Percentiles rank a stretch among this genome's conserved stretches.
phyloP scores from a whole-genome alignment of 2,329 filamentous ascomycete species.

The Metarhizium album region DNA sequence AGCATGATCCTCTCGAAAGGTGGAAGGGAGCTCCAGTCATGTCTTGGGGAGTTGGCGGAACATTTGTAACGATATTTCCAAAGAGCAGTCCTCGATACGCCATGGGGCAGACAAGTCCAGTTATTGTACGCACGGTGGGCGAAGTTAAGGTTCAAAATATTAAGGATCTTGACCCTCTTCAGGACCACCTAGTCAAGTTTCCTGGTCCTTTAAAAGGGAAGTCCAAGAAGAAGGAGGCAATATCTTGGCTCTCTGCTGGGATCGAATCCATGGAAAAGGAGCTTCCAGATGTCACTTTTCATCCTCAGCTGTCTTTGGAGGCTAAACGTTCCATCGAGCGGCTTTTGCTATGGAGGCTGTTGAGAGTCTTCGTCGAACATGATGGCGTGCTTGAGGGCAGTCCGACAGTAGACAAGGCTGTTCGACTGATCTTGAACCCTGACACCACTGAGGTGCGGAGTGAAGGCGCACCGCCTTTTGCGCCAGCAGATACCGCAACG shows the following conservation, averaged over 20 bases:
- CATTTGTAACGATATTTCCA: constrained; percentile 75
- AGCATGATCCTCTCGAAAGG: constrained; percentile 68
- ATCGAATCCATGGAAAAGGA: constrained; percentile 63
- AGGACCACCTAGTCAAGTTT: constrained; percentile 67
- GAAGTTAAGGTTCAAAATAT: constrained; percentile 69
- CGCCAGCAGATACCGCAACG: constrained; percentile 15
- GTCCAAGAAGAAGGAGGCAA: constrained; percentile 87
- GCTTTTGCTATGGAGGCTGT: constrained; percentile 75
- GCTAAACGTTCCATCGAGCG: constrained; percentile 71
- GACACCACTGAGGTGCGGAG: constrained; percentile 15
- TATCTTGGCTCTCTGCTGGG: constrained; percentile 67
- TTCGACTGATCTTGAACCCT: constrained; percentile 65
- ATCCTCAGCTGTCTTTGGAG: constrained; percentile 41
- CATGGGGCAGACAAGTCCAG: constrained; percentile 59
- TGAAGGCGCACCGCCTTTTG: constrained; percentile 12
- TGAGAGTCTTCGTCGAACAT: constrained; percentile 71
- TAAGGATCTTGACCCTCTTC: constrained; percentile 61
- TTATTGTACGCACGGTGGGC: constrained; percentile 72
- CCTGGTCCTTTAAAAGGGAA: constrained; percentile 84
- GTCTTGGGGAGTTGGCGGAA: constrained; percentile 78
- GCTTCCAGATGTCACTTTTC: constrained; percentile 36
- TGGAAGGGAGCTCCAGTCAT: constrained; percentile 89
- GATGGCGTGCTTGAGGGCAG: constrained; percentile 74
- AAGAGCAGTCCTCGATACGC: constrained; percentile 80
- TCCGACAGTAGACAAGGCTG: constrained; percentile 58